Base-by-base conservation (phyloP, 805 yeast species). In the Pichia californica region DNA sequence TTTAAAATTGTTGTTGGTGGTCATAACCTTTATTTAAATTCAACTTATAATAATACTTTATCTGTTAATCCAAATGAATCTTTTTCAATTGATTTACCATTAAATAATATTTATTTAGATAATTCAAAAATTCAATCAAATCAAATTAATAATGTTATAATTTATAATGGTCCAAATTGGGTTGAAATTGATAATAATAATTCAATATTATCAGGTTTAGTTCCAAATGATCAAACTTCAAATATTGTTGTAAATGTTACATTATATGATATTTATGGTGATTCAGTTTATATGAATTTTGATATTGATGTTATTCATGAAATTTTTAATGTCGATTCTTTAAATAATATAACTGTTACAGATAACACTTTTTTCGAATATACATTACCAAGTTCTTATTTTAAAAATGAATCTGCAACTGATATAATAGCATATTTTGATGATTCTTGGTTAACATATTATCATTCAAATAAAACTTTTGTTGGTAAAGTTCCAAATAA, bases 1-100 rank as follows among this genome's bases (percentile, higher is more conserved):
- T 93, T 93, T 66, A 70, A 77, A 47, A 67, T 93, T 30, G 67
- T 83, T 21, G 83, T 91, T 30, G 99, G 99, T 33, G 96, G 94
- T 9, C 96, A 93, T 60, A 81, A 76, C 49, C 71, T 93, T 49
- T 73, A 88, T 31, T 81, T 93, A 1, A 69, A 80, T 19, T 57
- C 79, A 31, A 76, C 83, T 2, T 44, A 42, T 18, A 21, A 31
- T 11, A 43, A 38, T 14, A 63, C 77, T 25, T 61, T 70, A 19
- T 84, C 85, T 53, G 89, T 88, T 2, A 82, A 93, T 7, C 74
- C 72, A 19, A 77, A 79, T 37, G 72, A 76, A 28, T 53, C 61
- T 0, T 71, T 91, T 52, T 56, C 69, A 21, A 71, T 77, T 46
- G 59, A 69, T 2, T 66, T 88, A 19, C 96, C 96, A 1, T 58